Percentiles rank a stretch among this genome's conserved stretches.
phyloP scores from a whole-genome alignment of 495 filamentous ascomycete genomes.

The Neurospora africana region DNA sequence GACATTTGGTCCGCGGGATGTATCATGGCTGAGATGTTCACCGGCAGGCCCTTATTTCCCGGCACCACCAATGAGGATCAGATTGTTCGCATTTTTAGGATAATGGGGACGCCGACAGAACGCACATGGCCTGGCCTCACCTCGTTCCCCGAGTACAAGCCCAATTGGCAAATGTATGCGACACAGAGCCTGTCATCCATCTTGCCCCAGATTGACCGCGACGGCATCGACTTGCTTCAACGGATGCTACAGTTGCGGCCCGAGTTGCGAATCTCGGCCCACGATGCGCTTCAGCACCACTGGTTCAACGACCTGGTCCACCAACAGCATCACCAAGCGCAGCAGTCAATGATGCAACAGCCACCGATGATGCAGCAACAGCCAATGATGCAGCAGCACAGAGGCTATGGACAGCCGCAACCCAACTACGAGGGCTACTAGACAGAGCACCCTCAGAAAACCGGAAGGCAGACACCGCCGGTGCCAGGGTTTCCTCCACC shows the following conservation, averaged over 20 bases:
- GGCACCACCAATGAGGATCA: slow-evolving; percentile 96
- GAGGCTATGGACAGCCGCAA: slow-evolving; percentile 21
- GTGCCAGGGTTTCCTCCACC: not conserved
- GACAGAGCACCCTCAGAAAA: not conserved
- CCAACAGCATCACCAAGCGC: slow-evolving; percentile 22
- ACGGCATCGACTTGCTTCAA: slow-evolving; percentile 75
- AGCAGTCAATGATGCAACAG: not conserved
- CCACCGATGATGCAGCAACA: slow-evolving; percentile 11
- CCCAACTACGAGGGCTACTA: slow-evolving; percentile 22
- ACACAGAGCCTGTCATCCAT: slow-evolving; percentile 82
- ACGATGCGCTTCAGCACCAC: slow-evolving; percentile 72
- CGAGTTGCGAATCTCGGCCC: slow-evolving; percentile 79
- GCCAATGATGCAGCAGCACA: slow-evolving; percentile 20
- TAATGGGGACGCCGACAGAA: slow-evolving; percentile 93
- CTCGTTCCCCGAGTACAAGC: slow-evolving; percentile 87
- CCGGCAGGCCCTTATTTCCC: slow-evolving; percentile 83
- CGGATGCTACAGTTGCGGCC: slow-evolving; percentile 89
- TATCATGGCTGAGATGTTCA: slow-evolving; percentile 99
- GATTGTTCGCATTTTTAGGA: slow-evolving; percentile 86
- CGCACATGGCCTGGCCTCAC: slow-evolving; percentile 87
- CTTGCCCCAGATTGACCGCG: slow-evolving; percentile 76
- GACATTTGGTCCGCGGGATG: slow-evolving; percentile 97
- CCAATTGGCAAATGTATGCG: slow-evolving; percentile 86
- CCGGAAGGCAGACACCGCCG: not conserved
- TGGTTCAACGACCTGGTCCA: slow-evolving; percentile 60